Conservation (phyloP, 2,329 filamentous ascomycete species). For the Penicillium glabrum region DNA sequence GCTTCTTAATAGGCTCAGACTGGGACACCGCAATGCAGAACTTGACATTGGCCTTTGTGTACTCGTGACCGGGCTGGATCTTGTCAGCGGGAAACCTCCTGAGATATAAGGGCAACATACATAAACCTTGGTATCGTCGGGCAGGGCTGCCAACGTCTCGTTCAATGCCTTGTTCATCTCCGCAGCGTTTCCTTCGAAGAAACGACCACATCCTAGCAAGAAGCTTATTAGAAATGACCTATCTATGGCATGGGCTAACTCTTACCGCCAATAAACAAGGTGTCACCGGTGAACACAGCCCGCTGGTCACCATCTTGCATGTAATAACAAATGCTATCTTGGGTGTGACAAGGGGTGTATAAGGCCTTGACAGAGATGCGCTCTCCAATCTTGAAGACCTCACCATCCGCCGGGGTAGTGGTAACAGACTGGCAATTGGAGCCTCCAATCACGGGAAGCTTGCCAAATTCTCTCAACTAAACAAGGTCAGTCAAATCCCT, state of each 20-base stretch:
- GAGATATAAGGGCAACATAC: conserved; percentile 52
- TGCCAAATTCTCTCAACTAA: conserved; percentile 59
- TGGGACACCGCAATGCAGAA: conserved; percentile 77
- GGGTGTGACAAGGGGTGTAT: conserved; percentile 97
- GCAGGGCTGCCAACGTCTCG: conserved; percentile 73
- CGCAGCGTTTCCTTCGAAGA: conserved; percentile 86
- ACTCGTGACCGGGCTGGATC: conserved; percentile 84
- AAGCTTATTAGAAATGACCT: not conserved
- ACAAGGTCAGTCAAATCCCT: not conserved
- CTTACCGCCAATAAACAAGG: conserved; percentile 85
- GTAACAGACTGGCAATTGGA: conserved; percentile 81
- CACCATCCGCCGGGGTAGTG: conserved; percentile 70
- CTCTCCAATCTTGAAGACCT: conserved; percentile 77
- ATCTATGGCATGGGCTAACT: not conserved
- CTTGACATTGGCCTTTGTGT: conserved; percentile 94
- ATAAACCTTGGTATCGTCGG: conserved; percentile 89
- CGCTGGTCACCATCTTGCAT: conserved; percentile 73
- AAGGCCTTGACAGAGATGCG: conserved; percentile 78
- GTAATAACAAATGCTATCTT: conserved; percentile 96
- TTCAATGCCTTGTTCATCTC: conserved; percentile 96
- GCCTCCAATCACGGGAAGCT: conserved; percentile 80
- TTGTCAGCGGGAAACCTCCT: conserved; percentile 3
- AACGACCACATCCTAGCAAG: conserved; percentile 76
- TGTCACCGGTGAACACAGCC: conserved; percentile 94
- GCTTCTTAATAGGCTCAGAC: conserved; percentile 71